Conservation (phyloP, 2,329 filamentous ascomycete species). For the Penicillium carneum region DNA sequence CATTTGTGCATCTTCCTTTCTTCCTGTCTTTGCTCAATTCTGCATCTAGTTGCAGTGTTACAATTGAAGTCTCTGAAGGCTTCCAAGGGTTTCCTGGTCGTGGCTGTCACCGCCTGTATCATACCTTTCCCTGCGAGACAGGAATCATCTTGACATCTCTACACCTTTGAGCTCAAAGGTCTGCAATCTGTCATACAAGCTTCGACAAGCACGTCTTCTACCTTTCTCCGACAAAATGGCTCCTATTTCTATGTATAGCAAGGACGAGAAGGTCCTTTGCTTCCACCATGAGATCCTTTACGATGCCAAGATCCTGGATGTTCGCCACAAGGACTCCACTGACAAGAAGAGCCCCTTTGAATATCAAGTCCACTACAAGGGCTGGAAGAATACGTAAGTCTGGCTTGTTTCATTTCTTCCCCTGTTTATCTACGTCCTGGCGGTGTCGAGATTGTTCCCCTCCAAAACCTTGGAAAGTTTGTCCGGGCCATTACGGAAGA, state of each 20-base stretch:
- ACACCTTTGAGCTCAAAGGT: slow-evolving; percentile 2
- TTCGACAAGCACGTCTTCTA: not conserved
- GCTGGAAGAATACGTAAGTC: slow-evolving; percentile 94
- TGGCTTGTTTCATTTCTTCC: slow-evolving; percentile 24
- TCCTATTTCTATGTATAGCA: slow-evolving; percentile 64
- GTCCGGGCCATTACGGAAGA: slow-evolving; percentile 5
- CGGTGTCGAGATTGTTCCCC: not conserved
- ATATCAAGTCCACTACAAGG: slow-evolving; percentile 97
- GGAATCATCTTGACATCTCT: not conserved
- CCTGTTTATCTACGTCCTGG: not conserved
- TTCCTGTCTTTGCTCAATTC: not conserved
- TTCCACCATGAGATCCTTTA: slow-evolving; percentile 98
- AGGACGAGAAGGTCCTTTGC: slow-evolving; percentile 92
- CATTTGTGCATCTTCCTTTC: not conserved
- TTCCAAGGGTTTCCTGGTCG: not conserved
- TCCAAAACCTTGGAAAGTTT: not conserved
- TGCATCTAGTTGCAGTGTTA: slow-evolving; percentile 4
- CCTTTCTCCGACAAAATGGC: slow-evolving; percentile 63
- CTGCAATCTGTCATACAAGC: not conserved
- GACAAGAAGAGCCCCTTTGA: slow-evolving; percentile 78
- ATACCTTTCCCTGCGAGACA: slow-evolving; percentile 8
- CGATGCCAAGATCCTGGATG: slow-evolving; percentile 92
- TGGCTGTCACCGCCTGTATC: slow-evolving; percentile 11
- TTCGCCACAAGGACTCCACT: slow-evolving; percentile 66
- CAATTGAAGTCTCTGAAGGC: not conserved